phyloP scores from a whole-genome alignment of 1,139 yeast species.

The Pneumocystis murina region DNA sequence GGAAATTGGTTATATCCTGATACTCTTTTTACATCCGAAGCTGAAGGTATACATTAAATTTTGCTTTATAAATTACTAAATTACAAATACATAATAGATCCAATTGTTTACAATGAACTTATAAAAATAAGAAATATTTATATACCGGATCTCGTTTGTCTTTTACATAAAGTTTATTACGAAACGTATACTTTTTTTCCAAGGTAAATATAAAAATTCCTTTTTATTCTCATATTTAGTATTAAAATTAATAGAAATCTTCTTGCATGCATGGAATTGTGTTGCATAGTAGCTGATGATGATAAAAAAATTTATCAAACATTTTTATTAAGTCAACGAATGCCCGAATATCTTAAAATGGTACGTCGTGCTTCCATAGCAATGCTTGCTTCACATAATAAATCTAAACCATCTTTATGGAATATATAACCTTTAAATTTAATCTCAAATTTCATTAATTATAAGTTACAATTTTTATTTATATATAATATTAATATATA shows the following conservation, averaged over 20 bases:
- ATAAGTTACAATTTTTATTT: too few species aligned
- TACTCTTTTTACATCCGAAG: constrained; percentile 3
- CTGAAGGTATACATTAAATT: constrained; percentile 2
- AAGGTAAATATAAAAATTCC: background rate
- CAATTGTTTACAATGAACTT: constrained; percentile 3
- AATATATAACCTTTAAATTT: background rate
- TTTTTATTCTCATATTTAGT: background rate
- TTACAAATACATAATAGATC: background rate
- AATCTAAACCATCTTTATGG: background rate
- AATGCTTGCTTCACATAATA: background rate
- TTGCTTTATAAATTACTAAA: background rate
- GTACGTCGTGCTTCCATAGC: background rate
- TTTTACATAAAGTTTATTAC: constrained; percentile 10
- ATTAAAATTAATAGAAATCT: background rate
- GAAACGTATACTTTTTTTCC: background rate
- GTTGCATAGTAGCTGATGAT: background rate
- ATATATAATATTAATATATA: too few species aligned
- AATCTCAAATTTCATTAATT: too few species aligned
- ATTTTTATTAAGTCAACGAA: background rate
- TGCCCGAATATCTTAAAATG: background rate
- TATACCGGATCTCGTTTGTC: constrained; percentile 8
- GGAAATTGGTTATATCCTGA: constrained; percentile 8
- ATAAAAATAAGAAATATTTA: constrained; percentile 7
- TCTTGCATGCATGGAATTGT: background rate
- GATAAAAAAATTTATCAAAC: background rate